These are phyloP conservation scores for Clarkia xantiana DNA, from an alignment of 345 rosid species.

Conservation along the genomic window DNA sequence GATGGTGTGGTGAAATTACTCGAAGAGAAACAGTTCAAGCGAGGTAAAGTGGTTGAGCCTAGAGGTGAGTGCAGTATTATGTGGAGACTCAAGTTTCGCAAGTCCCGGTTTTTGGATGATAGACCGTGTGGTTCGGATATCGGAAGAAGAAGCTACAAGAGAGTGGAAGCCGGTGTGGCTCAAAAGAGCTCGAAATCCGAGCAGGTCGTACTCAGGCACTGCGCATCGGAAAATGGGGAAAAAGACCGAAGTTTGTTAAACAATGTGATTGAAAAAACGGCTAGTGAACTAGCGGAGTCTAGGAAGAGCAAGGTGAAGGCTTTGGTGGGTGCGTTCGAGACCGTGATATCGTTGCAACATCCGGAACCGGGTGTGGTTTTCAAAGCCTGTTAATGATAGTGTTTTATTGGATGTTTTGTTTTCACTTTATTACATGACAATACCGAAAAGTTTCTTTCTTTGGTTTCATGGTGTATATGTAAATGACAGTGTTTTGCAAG, in stretches of 20 bases:
- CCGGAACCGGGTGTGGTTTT: conserved; percentile 18
- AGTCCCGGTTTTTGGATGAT: conserved; percentile 20
- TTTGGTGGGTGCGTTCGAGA: conserved; percentile 81
- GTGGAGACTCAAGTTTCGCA: conserved; percentile 42
- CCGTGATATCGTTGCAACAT: conserved; percentile 63
- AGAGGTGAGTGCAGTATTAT: conserved; percentile 25
- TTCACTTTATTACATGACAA: no score
- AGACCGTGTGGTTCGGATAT: conserved; percentile 16
- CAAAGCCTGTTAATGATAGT: conserved; percentile 10
- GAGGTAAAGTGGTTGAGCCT: conserved; percentile 40
- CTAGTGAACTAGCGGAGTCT: conserved; percentile 38
- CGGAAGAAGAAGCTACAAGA: conserved; percentile 12
- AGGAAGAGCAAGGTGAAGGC: conserved; percentile 78
- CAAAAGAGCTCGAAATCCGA: conserved; percentile 14
- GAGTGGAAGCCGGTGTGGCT: conserved; percentile 8
- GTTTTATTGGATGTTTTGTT: no score
- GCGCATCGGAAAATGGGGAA: conserved; percentile 27
- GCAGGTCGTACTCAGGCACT: conserved; percentile 36
- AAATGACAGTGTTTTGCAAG: no score
- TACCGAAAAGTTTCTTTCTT: no score
- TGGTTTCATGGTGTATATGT: no score
- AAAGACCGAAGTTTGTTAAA: conserved; percentile 36
- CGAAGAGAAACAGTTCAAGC: conserved; percentile 29
- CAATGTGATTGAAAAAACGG: conserved; percentile 68
- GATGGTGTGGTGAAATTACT: conserved; percentile 13